phyloP scores from a whole-genome alignment of 2,329 filamentous ascomycete genomes.

The Colletotrichum eleusines region DNA sequence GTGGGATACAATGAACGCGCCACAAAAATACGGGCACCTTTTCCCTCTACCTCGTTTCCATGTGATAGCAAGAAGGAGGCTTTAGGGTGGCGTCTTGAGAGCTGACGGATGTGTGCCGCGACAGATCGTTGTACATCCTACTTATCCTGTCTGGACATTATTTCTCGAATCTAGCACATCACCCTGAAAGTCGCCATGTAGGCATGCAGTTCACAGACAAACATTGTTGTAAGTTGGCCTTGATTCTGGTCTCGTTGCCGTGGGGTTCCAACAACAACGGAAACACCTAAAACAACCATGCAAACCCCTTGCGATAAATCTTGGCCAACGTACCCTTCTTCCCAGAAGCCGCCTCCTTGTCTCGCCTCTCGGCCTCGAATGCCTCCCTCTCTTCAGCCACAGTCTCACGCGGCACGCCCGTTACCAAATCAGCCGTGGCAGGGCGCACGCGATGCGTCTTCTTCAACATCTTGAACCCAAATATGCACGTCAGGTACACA shows the following conservation, averaged over 20 bases:
- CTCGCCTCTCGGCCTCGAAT: background rate
- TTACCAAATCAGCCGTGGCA: constrained; percentile 12
- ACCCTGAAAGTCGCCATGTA: no score
- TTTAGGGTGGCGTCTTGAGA: no score
- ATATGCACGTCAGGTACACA: constrained; percentile 14
- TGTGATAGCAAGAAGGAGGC: background rate
- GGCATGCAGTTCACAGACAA: background rate
- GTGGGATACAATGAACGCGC: background rate
- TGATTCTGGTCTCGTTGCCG: background rate
- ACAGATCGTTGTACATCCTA: no score
- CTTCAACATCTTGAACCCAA: constrained; percentile 19
- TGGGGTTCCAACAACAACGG: rapidly evolving
- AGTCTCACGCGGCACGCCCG: constrained; percentile 3
- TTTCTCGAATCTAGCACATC: no score
- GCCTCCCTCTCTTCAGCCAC: constrained; percentile 10
- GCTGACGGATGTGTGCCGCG: no score
- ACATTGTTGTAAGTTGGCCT: no score
- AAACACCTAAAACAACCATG: constrained; percentile 9
- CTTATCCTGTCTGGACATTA: no score
- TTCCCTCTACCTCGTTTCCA: background rate
- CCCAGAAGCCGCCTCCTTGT: constrained; percentile 15
- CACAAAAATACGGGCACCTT: background rate
- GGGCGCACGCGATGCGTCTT: background rate
- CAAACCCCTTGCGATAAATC: constrained; percentile 19
- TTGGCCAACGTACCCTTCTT: background rate